These are phyloP conservation scores for Favolaschia claudopus DNA, from an alignment of 768 basidiomycete species.

Conservation along the genomic window DNA sequence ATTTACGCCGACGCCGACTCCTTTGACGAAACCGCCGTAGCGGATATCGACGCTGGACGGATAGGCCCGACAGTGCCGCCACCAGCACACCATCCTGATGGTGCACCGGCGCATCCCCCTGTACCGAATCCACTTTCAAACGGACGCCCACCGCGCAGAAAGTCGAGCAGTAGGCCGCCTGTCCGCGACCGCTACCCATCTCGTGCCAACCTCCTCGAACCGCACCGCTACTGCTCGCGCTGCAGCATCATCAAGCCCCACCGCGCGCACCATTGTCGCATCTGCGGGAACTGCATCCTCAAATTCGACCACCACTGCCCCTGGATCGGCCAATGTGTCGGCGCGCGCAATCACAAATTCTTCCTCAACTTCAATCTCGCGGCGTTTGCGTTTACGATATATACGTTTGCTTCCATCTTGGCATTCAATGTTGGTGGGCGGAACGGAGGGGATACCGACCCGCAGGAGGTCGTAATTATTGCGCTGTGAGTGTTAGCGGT, in stretches of 20 bases:
- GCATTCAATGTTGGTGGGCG: constrained; percentile 52
- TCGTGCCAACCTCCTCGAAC: constrained; percentile 59
- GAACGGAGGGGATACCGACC: constrained; percentile 51
- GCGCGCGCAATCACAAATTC: constrained; percentile 93
- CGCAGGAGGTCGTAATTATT: constrained; percentile 77
- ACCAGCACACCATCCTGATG: neutral
- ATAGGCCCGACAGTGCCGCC: constrained; percentile 32
- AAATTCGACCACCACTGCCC: constrained; percentile 93
- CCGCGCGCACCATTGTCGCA: constrained; percentile 81
- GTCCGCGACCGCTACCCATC: no score
- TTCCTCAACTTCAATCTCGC: constrained; percentile 85
- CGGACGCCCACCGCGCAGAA: no score
- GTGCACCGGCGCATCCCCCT: no score
- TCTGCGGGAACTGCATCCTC: constrained; percentile 88
- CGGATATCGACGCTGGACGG: constrained; percentile 31
- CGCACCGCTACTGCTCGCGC: constrained; percentile 69
- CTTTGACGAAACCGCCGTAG: constrained; percentile 11
- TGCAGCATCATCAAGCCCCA: constrained; percentile 78
- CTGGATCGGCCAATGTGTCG: constrained; percentile 96
- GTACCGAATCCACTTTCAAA: no score
- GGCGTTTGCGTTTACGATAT: constrained; percentile 63
- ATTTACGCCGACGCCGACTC: neutral
- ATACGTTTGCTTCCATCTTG: constrained; percentile 68
- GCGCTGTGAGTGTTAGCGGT: constrained; percentile 67
- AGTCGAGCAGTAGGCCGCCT: no score